These are phyloP conservation scores for Cladosporium sp. DNA, from an alignment of 2,329 filamentous ascomycete genomes.

Conservation along the genomic window DNA sequence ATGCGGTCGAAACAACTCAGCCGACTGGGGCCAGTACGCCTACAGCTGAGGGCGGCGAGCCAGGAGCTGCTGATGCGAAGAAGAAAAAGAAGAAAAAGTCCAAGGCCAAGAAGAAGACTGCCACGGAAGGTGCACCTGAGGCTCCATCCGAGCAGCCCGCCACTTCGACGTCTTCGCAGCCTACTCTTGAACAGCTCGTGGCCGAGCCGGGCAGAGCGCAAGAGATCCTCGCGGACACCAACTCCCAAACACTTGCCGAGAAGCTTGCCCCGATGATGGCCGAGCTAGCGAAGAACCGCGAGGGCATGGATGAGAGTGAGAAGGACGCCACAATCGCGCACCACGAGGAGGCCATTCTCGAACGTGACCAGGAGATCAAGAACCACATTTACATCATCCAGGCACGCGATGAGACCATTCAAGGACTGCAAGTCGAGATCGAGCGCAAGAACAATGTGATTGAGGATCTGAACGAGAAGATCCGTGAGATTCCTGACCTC, in stretches of 20 bases:
- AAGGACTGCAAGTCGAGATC: conserved; percentile 57
- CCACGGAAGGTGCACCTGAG: conserved; percentile 43
- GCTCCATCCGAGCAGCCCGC: conserved; percentile 27
- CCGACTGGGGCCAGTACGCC: conserved; percentile 31
- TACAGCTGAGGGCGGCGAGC: conserved; percentile 29
- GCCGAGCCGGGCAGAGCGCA: conserved; percentile 26
- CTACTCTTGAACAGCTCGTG: conserved; percentile 26
- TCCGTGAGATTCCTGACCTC: conserved; percentile 26
- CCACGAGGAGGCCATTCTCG: conserved; percentile 24
- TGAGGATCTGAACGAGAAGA: conserved; percentile 29
- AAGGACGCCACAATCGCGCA: conserved; percentile 10
- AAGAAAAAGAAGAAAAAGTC: conserved; percentile 82
- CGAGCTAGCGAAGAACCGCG: conserved; percentile 12
- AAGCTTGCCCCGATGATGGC: conserved; percentile 11
- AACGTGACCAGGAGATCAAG: conserved; percentile 30
- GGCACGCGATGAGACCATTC: conserved; percentile 73
- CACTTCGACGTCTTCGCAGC: conserved; percentile 33
- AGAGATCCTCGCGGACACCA: conserved; percentile 23
- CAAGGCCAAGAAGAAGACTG: conserved; percentile 75
- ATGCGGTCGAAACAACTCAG: conserved; percentile 29
- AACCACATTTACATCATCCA: conserved; percentile 34
- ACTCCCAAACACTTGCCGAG: neutral
- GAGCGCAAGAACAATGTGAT: conserved; percentile 29
- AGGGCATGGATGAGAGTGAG: conserved; percentile 26
- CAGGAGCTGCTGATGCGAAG: conserved; percentile 54